phyloP scores from a whole-genome alignment of 257 asterid species.

The Nicotiana knightiana region DNA sequence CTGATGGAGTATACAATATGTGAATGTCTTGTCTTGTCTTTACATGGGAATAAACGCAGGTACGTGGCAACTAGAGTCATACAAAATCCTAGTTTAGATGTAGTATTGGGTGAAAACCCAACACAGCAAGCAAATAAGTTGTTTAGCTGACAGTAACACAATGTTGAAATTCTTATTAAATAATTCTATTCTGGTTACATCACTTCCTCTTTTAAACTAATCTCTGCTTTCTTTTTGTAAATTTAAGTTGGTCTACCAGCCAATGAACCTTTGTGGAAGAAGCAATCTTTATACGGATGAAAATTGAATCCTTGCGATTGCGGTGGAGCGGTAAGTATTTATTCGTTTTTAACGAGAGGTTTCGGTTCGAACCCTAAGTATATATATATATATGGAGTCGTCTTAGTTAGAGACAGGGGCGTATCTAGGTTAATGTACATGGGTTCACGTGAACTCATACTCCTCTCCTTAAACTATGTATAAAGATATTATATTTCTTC shows the following conservation, averaged over 20 bases:
- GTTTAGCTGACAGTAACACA: slow-evolving; percentile 40
- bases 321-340: too few species aligned
- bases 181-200: slow-evolving; percentile 21
- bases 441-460: too few species aligned
- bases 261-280: slow-evolving; percentile 37
- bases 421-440: too few species aligned
- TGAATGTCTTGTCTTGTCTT: neutral
- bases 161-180: slow-evolving; percentile 5
- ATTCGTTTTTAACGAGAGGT: too few species aligned
- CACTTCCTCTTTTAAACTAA: slow-evolving; percentile 30
- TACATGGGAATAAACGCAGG: slow-evolving; percentile 22
- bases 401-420: too few species aligned
- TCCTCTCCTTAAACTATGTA: too few species aligned
- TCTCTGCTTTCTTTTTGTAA: slow-evolving; percentile 16
- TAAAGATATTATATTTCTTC: too few species aligned
- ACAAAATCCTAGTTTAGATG: slow-evolving; percentile 28
- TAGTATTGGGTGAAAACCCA: slow-evolving; percentile 49
- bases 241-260: slow-evolving; percentile 33
- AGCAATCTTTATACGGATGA: slow-evolving; percentile 23
- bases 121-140: slow-evolving; percentile 50
- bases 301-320: neutral
- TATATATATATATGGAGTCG: too few species aligned
- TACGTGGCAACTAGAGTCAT: neutral
- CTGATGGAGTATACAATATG: too few species aligned
- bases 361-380: too few species aligned